phyloP scores from a whole-genome alignment of 768 basidiomycete species.

The Psilocybe cyanescens region DNA sequence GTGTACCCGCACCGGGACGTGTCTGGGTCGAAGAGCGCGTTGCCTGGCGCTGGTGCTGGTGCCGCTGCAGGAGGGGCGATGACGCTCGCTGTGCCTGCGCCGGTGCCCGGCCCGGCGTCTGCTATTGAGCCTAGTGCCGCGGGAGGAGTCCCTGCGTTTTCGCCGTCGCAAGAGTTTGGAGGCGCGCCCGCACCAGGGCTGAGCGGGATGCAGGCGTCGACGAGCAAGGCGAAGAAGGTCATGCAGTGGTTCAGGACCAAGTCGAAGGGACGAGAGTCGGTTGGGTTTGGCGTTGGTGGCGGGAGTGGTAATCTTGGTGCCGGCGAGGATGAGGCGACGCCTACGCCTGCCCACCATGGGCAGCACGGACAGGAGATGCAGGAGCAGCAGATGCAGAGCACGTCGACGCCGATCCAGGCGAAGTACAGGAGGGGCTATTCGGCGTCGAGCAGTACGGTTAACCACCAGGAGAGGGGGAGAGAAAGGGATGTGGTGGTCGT shows the following conservation, averaged over 20 bases:
- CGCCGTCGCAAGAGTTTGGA: conserved; percentile 30
- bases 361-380: not conserved
- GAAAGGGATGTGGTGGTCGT: not conserved
- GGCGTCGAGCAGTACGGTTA: conserved; percentile 36
- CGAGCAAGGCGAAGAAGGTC: conserved; percentile 91
- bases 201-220: conserved; percentile 61
- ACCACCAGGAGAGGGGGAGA: conserved; percentile 21
- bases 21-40: not conserved
- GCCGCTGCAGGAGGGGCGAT: not conserved
- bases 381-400: not conserved
- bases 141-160: conserved; percentile 15
- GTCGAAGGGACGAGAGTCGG: conserved; percentile 54
- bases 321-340: conserved; percentile 15
- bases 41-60: not conserved
- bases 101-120: not conserved
- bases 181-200: conserved; percentile 6
- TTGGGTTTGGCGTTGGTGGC: conserved; percentile 31
- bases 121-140: conserved; percentile 17
- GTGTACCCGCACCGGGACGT: not conserved
- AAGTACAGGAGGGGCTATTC: conserved; percentile 34
- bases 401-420: not conserved
- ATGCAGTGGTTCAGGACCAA: conserved; percentile 97
- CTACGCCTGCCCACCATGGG: conserved; percentile 30
- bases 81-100: not conserved
- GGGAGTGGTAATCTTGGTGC: conserved; percentile 5